Conservation (phyloP, 2,329 filamentous ascomycete genomes). For the Paecilomyces formosus region DNA sequence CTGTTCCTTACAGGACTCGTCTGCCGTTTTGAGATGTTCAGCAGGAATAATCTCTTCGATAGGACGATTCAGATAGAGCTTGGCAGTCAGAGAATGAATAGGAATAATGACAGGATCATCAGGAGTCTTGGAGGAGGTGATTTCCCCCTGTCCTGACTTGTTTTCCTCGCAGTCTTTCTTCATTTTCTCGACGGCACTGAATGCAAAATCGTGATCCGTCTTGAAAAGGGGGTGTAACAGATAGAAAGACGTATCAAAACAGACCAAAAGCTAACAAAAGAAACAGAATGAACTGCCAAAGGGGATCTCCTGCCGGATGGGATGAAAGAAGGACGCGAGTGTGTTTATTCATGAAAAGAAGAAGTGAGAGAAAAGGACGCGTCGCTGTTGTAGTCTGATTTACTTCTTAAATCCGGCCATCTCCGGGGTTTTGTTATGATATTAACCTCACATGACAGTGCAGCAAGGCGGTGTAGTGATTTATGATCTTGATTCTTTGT, state of each 20-base stretch:
- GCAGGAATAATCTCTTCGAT: conserved; percentile 15
- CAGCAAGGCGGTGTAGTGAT: no score
- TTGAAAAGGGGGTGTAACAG: not conserved
- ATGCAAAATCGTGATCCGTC: not conserved
- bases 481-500: no score
- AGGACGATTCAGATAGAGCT: conserved; percentile 12
- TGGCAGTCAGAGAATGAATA: conserved; percentile 15
- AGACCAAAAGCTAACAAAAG: not conserved
- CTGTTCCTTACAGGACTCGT: conserved; percentile 10
- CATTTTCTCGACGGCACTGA: not conserved
- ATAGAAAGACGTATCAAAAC: not conserved
- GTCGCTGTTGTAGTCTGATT: no score
- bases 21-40: conserved; percentile 12
- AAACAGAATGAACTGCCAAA: no score
- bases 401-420: no score
- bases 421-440: no score
- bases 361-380: no score
- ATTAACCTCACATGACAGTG: no score
- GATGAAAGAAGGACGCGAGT: no score
- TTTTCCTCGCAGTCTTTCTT: not conserved
- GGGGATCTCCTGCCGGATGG: no score
- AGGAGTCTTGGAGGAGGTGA: no score
- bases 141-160: not conserved
- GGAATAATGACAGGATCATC: conserved; percentile 6
- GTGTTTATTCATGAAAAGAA: no score